phyloP scores from a whole-genome alignment of 768 basidiomycete genomes.

The Crepidotus variabilis region DNA sequence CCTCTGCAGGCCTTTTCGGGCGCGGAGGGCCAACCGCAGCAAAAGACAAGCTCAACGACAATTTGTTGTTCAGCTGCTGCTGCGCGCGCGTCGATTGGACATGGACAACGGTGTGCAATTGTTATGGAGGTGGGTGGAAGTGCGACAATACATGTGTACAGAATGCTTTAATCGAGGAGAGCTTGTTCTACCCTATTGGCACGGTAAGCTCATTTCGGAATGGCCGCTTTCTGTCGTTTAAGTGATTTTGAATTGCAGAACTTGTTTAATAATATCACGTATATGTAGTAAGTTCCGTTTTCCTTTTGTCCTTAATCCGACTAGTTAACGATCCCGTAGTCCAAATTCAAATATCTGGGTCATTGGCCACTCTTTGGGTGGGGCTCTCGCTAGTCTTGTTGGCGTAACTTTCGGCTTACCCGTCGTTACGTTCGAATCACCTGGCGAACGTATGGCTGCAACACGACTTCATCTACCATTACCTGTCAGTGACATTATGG shows the following conservation, averaged over 20 bases:
- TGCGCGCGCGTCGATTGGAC: slow-evolving; percentile 91
- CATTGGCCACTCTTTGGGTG: slow-evolving; percentile 68
- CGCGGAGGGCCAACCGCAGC: slow-evolving; percentile 79
- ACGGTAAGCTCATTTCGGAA: slow-evolving; percentile 49
- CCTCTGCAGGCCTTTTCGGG: slow-evolving; percentile 72
- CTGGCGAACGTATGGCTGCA: slow-evolving; percentile 82
- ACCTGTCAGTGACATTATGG: slow-evolving; percentile 48
- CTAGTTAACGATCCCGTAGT: slow-evolving; percentile 17
- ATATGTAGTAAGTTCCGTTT: slow-evolving; percentile 60
- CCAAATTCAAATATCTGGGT: slow-evolving; percentile 90
- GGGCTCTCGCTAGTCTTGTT: slow-evolving; percentile 75
- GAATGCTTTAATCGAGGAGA: slow-evolving; percentile 68
- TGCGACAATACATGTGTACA: slow-evolving; percentile 83
- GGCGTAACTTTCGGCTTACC: slow-evolving; percentile 89
- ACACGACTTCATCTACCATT: slow-evolving; percentile 79
- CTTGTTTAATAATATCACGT: slow-evolving; percentile 90
- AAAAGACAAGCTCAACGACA: slow-evolving; percentile 95
- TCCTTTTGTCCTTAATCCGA: neutral
- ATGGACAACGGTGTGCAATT: slow-evolving; percentile 93
- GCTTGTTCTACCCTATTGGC: slow-evolving; percentile 86
- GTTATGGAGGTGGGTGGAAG: slow-evolving; percentile 74
- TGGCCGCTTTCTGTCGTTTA: neutral
- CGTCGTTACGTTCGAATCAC: slow-evolving; percentile 84
- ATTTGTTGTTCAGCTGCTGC: slow-evolving; percentile 90
- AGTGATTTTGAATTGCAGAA: slow-evolving; percentile 47